Percentiles rank a stretch among this genome's conserved stretches.
These are phyloP conservation scores for Pestalotiopsis sp. DNA, from an alignment of 2,329 filamentous ascomycete species.

Conservation along the genomic window DNA sequence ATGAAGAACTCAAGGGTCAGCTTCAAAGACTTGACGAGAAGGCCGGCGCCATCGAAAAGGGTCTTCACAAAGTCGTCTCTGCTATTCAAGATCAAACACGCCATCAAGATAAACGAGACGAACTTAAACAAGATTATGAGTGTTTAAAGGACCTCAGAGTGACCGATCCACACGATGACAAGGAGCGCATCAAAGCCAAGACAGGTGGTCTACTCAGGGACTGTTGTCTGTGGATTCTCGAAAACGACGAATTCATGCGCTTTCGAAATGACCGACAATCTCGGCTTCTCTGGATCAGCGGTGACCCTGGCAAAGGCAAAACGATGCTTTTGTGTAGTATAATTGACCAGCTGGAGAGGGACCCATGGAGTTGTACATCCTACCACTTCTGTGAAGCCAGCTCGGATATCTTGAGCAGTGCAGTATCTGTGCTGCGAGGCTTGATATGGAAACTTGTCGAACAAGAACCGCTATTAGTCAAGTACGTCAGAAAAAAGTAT, in stretches of 20 bases:
- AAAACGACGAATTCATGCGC: constrained; percentile 26
- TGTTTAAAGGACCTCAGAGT: constrained; percentile 15
- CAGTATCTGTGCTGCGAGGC: constrained; percentile 33
- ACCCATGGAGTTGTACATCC: background rate
- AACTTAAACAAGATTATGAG: constrained; percentile 2
- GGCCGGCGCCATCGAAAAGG: background rate
- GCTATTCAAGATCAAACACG: background rate
- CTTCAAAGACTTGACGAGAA: background rate
- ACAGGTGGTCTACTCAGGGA: constrained; percentile 30
- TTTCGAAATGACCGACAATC: constrained; percentile 26
- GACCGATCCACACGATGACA: constrained; percentile 24
- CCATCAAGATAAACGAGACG: background rate
- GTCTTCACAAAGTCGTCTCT: background rate
- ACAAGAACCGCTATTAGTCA: constrained; percentile 33
- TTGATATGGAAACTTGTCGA: constrained; percentile 33
- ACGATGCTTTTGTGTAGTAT: constrained; percentile 37
- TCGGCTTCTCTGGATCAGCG: constrained; percentile 31
- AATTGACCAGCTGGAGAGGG: constrained; percentile 26
- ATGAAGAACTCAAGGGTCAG: background rate
- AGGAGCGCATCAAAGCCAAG: constrained; percentile 20
- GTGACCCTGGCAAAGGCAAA: constrained; percentile 39
- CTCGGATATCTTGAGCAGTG: constrained; percentile 28
- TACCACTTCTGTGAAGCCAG: constrained; percentile 39
- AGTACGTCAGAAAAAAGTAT: constrained; percentile 36
- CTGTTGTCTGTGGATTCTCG: constrained; percentile 36